Conservation (phyloP, 2,329 filamentous ascomycete genomes). For the Trichoderma hamatum region DNA sequence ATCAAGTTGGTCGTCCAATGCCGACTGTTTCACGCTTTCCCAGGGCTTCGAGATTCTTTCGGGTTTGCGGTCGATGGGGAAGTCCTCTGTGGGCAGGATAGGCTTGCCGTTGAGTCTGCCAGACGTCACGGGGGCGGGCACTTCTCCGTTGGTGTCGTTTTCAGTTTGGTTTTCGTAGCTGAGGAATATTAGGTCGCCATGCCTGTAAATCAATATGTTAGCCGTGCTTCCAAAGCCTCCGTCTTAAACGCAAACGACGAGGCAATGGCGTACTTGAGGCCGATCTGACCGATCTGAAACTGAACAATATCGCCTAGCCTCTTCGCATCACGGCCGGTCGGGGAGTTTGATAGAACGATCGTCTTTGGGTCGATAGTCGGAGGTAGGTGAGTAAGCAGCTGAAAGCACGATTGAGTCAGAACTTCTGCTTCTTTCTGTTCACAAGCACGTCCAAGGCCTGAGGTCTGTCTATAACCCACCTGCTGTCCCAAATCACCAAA, state of each 20-base stretch:
- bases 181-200: slow-evolving; percentile 90
- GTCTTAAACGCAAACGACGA: slow-evolving; percentile 27
- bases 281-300: slow-evolving; percentile 61
- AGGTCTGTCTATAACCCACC: slow-evolving; percentile 43
- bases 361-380: slow-evolving; percentile 62
- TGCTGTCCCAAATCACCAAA: slow-evolving; percentile 65
- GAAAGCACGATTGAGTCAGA: slow-evolving; percentile 9
- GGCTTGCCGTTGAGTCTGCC: slow-evolving; percentile 79
- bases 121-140: slow-evolving; percentile 49
- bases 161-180: slow-evolving; percentile 67
- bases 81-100: slow-evolving; percentile 68
- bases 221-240: slow-evolving; percentile 1
- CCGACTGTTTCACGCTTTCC: slow-evolving; percentile 88
- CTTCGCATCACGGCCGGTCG: slow-evolving; percentile 61
- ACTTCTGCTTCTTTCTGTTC: not conserved
- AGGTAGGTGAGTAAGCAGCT: slow-evolving; percentile 64
- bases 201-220: slow-evolving; percentile 52
- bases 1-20: slow-evolving; percentile 84
- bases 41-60: slow-evolving; percentile 56
- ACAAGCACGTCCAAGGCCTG: not conserved
- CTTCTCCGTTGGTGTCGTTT: slow-evolving; percentile 43
- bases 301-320: slow-evolving; percentile 59
- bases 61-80: slow-evolving; percentile 72
- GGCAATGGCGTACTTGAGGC: slow-evolving; percentile 53
- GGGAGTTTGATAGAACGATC: slow-evolving; percentile 64